Conservation (phyloP, 192 early-diverging fungal genomes). For the Obelidium mucronatum region DNA sequence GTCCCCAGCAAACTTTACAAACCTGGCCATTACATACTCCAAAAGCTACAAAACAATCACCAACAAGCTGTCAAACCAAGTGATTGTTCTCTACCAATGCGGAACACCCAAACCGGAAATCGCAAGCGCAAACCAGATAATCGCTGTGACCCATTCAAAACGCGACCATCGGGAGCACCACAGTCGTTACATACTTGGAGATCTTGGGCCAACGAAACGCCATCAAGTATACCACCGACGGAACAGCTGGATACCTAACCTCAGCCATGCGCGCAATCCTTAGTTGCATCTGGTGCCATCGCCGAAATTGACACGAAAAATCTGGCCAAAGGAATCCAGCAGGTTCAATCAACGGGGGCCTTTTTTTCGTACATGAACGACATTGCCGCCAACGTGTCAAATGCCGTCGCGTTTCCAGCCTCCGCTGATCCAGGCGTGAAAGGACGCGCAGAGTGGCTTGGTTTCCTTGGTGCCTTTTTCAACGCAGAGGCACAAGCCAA, state of each 20-base stretch:
- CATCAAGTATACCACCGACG: constrained; percentile 46
- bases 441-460: background rate
- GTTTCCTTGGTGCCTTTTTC: constrained; percentile 57
- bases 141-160: constrained; percentile 41
- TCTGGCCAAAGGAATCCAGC: background rate
- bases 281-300: constrained; percentile 2
- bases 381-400: constrained; percentile 33
- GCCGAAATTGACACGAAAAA: background rate
- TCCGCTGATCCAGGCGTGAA: constrained; percentile 32
- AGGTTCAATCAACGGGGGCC: constrained; percentile 25
- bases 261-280: constrained; percentile 46
- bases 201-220: constrained; percentile 21
- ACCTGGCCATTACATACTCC: constrained; percentile 40
- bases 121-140: constrained; percentile 27
- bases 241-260: constrained; percentile 29
- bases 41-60: constrained; percentile 55
- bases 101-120: constrained; percentile 48
- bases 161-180: constrained; percentile 39
- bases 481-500: constrained; percentile 64
- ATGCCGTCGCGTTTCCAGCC: constrained; percentile 40
- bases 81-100: constrained; percentile 51
- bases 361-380: constrained; percentile 10
- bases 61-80: constrained; percentile 39
- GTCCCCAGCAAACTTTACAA: background rate
- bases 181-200: constrained; percentile 48